A percentile compares a stretch with the other conserved stretches of the same genome.
Conservation (phyloP, 2,329 filamentous ascomycete species). For the Fusarium odoratissimum region DNA sequence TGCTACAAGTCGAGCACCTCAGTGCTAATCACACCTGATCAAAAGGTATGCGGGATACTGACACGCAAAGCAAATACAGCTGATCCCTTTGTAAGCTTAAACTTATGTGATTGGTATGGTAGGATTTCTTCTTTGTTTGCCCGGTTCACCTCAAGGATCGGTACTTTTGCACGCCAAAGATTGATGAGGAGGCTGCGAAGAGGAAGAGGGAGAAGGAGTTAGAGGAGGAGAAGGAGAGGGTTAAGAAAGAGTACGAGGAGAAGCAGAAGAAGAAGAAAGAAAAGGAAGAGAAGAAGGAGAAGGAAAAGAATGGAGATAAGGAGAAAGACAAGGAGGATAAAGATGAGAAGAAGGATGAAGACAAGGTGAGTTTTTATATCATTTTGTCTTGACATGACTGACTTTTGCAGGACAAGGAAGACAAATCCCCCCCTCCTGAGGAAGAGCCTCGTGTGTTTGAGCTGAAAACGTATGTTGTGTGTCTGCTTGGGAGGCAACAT, state of each 20-base stretch:
- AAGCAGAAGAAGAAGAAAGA: conserved; percentile 75
- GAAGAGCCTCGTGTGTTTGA: conserved; percentile 85
- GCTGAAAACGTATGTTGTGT: conserved; percentile 74
- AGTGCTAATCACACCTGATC: conserved; percentile 89
- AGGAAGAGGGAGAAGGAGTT: conserved; percentile 71
- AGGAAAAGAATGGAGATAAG: conserved; percentile 54
- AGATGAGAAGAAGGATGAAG: conserved; percentile 39
- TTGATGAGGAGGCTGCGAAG: conserved; percentile 74
- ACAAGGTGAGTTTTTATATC: conserved; percentile 16
- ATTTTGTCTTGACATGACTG: background rate
- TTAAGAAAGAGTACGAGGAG: conserved; percentile 83
- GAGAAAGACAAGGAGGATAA: conserved; percentile 51
- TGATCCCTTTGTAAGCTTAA: conserved; percentile 13
- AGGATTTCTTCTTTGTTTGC: conserved; percentile 94
- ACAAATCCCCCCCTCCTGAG: conserved; percentile 27
- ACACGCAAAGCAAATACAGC: conserved; percentile 1
- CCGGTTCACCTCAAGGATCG: conserved; percentile 83
- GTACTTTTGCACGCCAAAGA: conserved; percentile 81
- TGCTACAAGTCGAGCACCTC: conserved; percentile 91
- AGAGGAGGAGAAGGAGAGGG: conserved; percentile 71
- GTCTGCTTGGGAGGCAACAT: background rate
- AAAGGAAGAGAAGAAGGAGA: conserved; percentile 63
- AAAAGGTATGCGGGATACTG: conserved; percentile 70
- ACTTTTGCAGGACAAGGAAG: conserved; percentile 32
- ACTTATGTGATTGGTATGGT: conserved; percentile 21